These are phyloP conservation scores for Amanita subjunquillea DNA, from an alignment of 768 basidiomycete genomes.

Conservation along the genomic window DNA sequence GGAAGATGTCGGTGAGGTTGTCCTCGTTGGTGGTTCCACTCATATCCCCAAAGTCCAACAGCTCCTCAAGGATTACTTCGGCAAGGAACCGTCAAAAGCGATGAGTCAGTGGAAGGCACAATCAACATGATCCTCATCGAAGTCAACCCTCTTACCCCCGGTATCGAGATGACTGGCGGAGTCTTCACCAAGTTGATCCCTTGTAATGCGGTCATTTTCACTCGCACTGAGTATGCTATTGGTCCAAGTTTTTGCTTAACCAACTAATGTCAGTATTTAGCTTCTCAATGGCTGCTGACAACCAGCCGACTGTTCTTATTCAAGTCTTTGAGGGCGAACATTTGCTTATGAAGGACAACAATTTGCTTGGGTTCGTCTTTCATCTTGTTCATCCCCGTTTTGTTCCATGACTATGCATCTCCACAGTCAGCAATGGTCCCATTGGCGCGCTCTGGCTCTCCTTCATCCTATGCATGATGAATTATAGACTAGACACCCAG, in stretches of 20 bases:
- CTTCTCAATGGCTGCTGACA: conserved; percentile 81
- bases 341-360: conserved; percentile 96
- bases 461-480: too few relatives aligned
- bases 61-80: conserved; percentile 96
- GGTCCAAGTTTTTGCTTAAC: neutral
- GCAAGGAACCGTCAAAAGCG: conserved; percentile 95
- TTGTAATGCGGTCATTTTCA: conserved; percentile 97
- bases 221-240: conserved; percentile 74
- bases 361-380: conserved; percentile 57
- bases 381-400: too few relatives aligned
- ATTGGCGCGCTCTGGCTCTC: too few relatives aligned
- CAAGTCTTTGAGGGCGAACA: conserved; percentile 98
- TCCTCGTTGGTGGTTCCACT: conserved; percentile 94
- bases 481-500: too few relatives aligned
- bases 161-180: conserved; percentile 98
- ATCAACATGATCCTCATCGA: conserved; percentile 91
- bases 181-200: conserved; percentile 97
- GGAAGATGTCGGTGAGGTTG: conserved; percentile 89
- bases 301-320: conserved; percentile 92
- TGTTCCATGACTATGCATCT: too few relatives aligned
- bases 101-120: conserved; percentile 92
- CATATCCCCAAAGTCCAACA: conserved; percentile 99
- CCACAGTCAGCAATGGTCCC: too few relatives aligned
- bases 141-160: conserved; percentile 92
- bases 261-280: conserved; percentile 19